Conservation (phyloP, 495 filamentous ascomycete genomes). For the Podospora sp. region DNA sequence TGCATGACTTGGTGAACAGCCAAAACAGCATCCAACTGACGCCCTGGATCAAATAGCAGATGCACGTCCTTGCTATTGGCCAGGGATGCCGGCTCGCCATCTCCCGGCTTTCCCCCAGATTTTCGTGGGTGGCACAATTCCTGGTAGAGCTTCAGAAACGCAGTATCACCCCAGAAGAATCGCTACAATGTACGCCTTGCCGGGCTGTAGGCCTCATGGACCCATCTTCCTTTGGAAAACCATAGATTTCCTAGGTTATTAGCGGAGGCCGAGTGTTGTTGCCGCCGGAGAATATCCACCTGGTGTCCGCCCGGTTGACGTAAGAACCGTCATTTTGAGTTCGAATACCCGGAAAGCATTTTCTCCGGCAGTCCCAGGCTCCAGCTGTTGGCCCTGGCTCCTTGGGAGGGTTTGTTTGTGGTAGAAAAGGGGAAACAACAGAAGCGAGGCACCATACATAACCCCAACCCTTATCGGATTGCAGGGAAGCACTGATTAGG, state of each 20-base stretch:
- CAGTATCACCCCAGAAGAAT: not conserved
- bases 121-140: not conserved
- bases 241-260: too few species aligned
- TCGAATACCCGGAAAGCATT: too few species aligned
- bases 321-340: too few species aligned
- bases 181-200: not conserved
- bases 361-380: too few species aligned
- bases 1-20: not conserved
- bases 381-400: too few species aligned
- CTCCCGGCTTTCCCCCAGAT: not conserved
- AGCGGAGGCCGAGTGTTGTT: too few species aligned
- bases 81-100: not conserved
- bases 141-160: not conserved
- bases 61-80: not conserved
- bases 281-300: too few species aligned
- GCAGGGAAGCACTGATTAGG: not conserved
- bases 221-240: too few species aligned
- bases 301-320: too few species aligned
- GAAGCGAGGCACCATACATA: not conserved
- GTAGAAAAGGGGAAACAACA: not conserved
- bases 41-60: not conserved
- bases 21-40: not conserved
- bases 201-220: not conserved
- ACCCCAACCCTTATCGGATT: conserved; percentile 4
- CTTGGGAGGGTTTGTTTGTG: not conserved